Percentiles rank a stretch among this genome's conserved stretches.
Evolutionary conservation across 441 rosid species (phyloP).

Genomic region (Mallotus japonicus): DNA sequence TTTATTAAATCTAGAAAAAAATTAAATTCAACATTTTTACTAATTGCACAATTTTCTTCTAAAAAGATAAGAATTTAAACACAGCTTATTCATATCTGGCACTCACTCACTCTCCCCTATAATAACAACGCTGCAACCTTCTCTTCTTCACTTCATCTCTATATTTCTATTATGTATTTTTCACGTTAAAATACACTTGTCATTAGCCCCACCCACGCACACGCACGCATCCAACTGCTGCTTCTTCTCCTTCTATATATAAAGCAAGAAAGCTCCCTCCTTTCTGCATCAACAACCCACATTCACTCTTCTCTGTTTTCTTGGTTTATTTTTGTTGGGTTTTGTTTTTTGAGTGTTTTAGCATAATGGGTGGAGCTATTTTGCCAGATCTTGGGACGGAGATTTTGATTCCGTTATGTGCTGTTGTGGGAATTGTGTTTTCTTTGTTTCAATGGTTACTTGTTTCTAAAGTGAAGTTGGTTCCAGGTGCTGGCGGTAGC

Average conservation of each 20-base stretch:
- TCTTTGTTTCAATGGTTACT: slow-evolving; percentile 67
- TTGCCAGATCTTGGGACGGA: slow-evolving; percentile 72
- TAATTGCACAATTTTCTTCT: too few species aligned
- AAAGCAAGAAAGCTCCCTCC: neutral
- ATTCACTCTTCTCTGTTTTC: neutral
- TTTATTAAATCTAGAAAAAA: too few species aligned
- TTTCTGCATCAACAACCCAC: neutral
- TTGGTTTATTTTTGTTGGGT: neutral
- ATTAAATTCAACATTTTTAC: too few species aligned
- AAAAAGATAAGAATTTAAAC: neutral
- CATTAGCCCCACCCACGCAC: too few species aligned
- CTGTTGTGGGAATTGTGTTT: slow-evolving; percentile 64
- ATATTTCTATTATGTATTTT: neutral
- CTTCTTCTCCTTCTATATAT: neutral
- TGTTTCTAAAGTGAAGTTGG: slow-evolving; percentile 61
- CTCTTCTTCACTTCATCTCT: neutral
- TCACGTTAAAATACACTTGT: neutral
- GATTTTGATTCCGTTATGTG: slow-evolving; percentile 66
- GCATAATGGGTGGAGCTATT: slow-evolving; percentile 42
- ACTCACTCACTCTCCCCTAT: neutral
- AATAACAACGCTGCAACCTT: neutral
- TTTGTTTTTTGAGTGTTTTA: neutral
- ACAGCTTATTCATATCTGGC: neutral
- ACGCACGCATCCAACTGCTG: neutral
- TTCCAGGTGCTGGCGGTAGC: slow-evolving; percentile 27